Percentiles rank a stretch among this genome's conserved stretches.
Evolutionary conservation across 2,329 filamentous ascomycete genomes (phyloP).

Genomic region (Neoscytalidium dimidiatum): DNA sequence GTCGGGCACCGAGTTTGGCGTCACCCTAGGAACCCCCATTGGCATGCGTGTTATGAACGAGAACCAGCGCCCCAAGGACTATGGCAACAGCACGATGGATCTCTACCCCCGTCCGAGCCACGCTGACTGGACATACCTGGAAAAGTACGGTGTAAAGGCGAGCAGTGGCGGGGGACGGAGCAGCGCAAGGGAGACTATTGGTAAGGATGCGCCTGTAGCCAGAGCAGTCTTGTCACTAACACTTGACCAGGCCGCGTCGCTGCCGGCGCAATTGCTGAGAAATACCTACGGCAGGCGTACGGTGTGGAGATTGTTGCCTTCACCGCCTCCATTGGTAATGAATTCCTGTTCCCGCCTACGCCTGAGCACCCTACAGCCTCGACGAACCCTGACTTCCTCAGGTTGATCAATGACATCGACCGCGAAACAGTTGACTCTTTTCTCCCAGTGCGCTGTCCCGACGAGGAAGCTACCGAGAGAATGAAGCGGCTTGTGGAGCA

Average conservation of each 20-base stretch:
- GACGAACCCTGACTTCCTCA: constrained; percentile 77
- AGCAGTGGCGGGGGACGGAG: constrained; percentile 86
- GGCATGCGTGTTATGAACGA: constrained; percentile 85
- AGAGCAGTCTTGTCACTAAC: constrained; percentile 4
- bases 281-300: constrained; percentile 79
- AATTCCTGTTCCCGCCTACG: constrained; percentile 75
- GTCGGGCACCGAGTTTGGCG: constrained; percentile 85
- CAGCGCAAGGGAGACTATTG: constrained; percentile 93
- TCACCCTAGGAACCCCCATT: constrained; percentile 90
- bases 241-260: constrained; percentile 69
- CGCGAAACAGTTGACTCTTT: constrained; percentile 78
- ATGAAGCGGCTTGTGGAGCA: constrained; percentile 82
- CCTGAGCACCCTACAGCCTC: constrained; percentile 67
- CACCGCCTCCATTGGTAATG: constrained; percentile 78
- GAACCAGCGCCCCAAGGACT: constrained; percentile 91
- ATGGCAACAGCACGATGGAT: constrained; percentile 87
- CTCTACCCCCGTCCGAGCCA: constrained; percentile 87
- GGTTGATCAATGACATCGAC: constrained; percentile 70
- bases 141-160: constrained; percentile 96
- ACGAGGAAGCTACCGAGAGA: constrained; percentile 61
- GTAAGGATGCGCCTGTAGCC: constrained; percentile 39
- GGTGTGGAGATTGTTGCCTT: constrained; percentile 91
- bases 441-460: constrained; percentile 85
- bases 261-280: constrained; percentile 89
- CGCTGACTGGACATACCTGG: constrained; percentile 94